phyloP scores from a whole-genome alignment of 345 rosid genomes.

The Aethionema arabicum region DNA sequence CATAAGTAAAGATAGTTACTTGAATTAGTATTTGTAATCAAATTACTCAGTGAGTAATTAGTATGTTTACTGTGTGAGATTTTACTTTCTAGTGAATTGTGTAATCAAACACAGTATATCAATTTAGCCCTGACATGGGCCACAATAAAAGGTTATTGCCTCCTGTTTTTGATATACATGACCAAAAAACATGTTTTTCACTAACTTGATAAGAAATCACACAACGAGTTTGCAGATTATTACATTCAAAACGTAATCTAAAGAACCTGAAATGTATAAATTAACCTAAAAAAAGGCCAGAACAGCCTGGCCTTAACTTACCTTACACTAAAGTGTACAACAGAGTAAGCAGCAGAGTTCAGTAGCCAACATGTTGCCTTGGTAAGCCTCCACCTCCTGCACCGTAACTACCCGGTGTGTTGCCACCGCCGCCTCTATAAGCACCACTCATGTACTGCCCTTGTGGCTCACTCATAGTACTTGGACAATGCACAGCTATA shows the following conservation, averaged over 20 bases:
- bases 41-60: too few relatives aligned
- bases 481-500: conserved; percentile 61
- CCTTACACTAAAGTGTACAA: background rate
- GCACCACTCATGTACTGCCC: conserved; percentile 42
- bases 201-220: background rate
- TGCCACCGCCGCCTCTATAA: conserved; percentile 20
- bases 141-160: background rate
- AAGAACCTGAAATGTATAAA: background rate
- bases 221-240: conserved; percentile 7
- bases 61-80: too few relatives aligned
- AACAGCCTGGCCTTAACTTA: conserved; percentile 3
- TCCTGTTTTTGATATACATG: background rate
- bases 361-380: conserved; percentile 49
- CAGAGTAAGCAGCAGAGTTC: conserved; percentile 20
- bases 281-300: background rate
- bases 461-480: conserved; percentile 48
- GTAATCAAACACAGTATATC: conserved; percentile 1
- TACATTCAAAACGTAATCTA: background rate
- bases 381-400: conserved; percentile 40
- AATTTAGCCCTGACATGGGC: conserved; percentile 2
- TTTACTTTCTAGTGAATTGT: too few relatives aligned
- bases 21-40: too few relatives aligned
- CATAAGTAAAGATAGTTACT: too few relatives aligned
- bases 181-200: background rate
- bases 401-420: conserved; percentile 27